Conservation (phyloP, 176 grass and related monocot genomes). For the Avena sativa region DNA sequence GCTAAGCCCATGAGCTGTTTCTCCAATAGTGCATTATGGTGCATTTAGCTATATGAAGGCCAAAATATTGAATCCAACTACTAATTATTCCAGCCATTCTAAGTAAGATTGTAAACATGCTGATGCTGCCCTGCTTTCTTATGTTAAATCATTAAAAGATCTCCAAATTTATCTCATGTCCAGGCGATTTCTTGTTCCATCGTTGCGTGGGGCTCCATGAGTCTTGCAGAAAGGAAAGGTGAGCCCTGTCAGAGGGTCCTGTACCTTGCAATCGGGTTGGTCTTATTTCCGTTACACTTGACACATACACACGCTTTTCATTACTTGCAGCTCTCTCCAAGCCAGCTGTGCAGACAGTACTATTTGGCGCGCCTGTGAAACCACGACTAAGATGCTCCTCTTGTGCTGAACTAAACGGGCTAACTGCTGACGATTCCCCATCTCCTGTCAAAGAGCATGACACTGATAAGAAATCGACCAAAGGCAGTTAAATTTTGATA, state of each 20-base stretch:
- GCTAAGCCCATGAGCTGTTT: neutral
- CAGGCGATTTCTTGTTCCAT: slow-evolving; percentile 39
- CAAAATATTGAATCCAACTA: neutral
- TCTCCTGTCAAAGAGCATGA: no score
- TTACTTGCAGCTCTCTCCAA: slow-evolving; percentile 18
- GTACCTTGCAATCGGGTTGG: slow-evolving; percentile 13
- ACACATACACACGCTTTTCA: neutral
- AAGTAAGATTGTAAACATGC: neutral
- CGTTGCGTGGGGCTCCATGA: slow-evolving; percentile 7
- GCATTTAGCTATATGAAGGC: neutral
- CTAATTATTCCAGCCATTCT: neutral
- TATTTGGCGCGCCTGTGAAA: neutral
- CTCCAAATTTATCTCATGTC: neutral
- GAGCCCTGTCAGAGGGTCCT: neutral
- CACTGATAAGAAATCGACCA: no score
- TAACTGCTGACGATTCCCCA: no score
- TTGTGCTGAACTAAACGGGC: no score
- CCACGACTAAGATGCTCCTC: no score
- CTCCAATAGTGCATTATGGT: neutral
- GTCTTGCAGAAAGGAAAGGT: slow-evolving; percentile 32
- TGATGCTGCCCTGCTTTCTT: neutral
- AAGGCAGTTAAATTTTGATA: no score
- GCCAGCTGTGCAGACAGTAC: slow-evolving; percentile 16
- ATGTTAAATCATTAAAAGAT: neutral
- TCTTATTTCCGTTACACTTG: neutral